These are phyloP conservation scores for Symbiodinium pilosum DNA, from an alignment of 73 alveolate genomes.

Conservation along the genomic window DNA sequence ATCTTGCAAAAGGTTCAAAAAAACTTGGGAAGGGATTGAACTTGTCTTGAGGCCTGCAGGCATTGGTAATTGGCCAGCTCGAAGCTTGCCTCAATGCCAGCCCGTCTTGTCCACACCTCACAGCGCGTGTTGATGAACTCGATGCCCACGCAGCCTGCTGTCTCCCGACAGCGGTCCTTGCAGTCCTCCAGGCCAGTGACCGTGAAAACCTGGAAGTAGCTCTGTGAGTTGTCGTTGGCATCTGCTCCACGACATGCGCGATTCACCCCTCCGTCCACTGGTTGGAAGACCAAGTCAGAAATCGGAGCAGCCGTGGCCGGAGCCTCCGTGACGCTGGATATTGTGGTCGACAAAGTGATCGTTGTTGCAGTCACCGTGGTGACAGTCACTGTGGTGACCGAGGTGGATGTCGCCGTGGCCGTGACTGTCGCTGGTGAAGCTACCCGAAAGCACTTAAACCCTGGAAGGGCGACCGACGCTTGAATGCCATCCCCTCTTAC, in stretches of 20 bases:
- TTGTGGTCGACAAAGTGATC: background rate
- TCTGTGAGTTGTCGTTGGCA: conserved; percentile 23
- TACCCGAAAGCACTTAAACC: conserved; percentile 47
- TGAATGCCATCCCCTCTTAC: conserved; percentile 50
- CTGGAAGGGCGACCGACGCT: conserved; percentile 8
- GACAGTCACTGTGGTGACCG: background rate
- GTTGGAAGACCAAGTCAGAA: conserved; percentile 9
- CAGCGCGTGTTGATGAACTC: conserved; percentile 34
- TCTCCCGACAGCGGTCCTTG: background rate
- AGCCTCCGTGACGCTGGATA: background rate
- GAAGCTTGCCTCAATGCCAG: conserved; percentile 31
- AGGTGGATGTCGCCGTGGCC: background rate
- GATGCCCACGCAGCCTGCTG: conserved; percentile 2
- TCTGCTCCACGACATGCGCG: conserved; percentile 63
- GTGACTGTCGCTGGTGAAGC: background rate
- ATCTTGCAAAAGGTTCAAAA: background rate
- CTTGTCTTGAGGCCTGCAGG: conserved; percentile 9
- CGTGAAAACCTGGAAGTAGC: conserved; percentile 10
- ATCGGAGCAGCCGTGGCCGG: background rate
- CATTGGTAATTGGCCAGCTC: conserved; percentile 44
- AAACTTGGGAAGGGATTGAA: background rate
- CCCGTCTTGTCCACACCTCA: conserved; percentile 63
- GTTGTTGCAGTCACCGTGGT: background rate
- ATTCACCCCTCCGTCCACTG: conserved; percentile 52
- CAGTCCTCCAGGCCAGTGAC: conserved; percentile 6